These are phyloP conservation scores for Pholiota microspora DNA, from an alignment of 768 basidiomycete species.

Conservation along the genomic window DNA sequence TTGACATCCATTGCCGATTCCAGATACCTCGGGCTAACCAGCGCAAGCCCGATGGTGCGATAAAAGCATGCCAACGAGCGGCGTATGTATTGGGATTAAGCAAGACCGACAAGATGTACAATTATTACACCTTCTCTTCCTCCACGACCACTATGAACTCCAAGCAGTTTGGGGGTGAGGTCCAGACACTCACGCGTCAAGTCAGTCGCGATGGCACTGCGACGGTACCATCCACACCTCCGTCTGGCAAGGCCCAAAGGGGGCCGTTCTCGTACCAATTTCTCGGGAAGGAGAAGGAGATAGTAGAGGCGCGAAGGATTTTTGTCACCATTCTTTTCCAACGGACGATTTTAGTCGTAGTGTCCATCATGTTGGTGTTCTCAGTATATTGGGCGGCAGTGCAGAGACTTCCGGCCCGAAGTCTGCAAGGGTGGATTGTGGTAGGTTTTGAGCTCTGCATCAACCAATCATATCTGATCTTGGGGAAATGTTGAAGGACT, in stretches of 20 bases:
- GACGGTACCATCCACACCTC: neutral
- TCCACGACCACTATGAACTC: neutral
- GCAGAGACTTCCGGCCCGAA: slow-evolving; percentile 37
- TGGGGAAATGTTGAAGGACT: slow-evolving; percentile 34
- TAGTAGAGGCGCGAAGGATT: slow-evolving; percentile 27
- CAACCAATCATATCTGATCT: neutral
- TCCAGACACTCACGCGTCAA: neutral
- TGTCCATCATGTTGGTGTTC: slow-evolving; percentile 43
- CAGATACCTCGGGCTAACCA: neutral
- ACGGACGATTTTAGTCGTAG: slow-evolving; percentile 35
- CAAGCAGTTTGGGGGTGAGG: slow-evolving; percentile 1
- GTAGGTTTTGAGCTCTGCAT: slow-evolving; percentile 26
- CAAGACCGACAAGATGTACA: neutral
- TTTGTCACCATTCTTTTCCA: slow-evolving; percentile 41
- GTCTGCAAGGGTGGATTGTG: slow-evolving; percentile 49
- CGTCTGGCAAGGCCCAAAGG: neutral
- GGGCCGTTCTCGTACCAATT: slow-evolving; percentile 19
- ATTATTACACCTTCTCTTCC: neutral
- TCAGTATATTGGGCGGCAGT: slow-evolving; percentile 60
- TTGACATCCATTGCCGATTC: neutral
- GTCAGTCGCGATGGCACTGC: neutral
- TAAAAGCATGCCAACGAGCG: neutral
- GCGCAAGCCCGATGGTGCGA: neutral
- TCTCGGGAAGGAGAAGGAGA: slow-evolving; percentile 17
- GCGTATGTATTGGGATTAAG: neutral